Base-by-base conservation (phyloP, 169 alveolate species). In the Cryptosporidium ubiquitum region DNA sequence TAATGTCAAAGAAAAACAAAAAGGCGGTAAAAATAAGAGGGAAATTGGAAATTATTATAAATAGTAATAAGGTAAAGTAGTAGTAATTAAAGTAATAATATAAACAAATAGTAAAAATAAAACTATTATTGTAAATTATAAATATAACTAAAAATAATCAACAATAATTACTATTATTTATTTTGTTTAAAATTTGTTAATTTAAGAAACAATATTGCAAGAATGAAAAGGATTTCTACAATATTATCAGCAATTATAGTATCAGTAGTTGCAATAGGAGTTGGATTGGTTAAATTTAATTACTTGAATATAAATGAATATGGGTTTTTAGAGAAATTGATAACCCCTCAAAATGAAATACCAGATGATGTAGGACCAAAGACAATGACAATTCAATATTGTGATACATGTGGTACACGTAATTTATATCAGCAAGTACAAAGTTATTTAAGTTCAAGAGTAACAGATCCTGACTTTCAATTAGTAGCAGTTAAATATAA, bases 351-450 rank as follows among this genome's bases (percentile, higher is more conserved):
- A 57, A 73, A 73, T 51, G 71, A 73, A 40, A 55, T 73, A 52
- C 85, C 85, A 9, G 71, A 51, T 23, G 70, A 73, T 73, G 70
- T 73, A 3, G 85, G 85, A 0, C 85, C 85, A 31, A 73, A 73
- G 39, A 73, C 85, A n/a, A 73, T 73, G 85, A 73, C 70, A 29
- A 73, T 73, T 55, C 85, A 73, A 73, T 73, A 73, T 39, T 73
- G 85, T 73, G 85, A 73, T 57, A 73, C 85, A 73, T 73, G 85
- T 73, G 70, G 85, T 31, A 73, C 85, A 26, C 58, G 70, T 18
- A 73, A 57, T 35, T 73, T 73, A 58, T 73, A 73, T 42, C 85
- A 73, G n/a, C 85, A 73, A 73, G 70, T 73, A 73, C 85, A 73
- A 33, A 73, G 85, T 73, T 73, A 73, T 51, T 57, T 73, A 26